These are phyloP conservation scores for Xylaria curta DNA, from an alignment of 495 filamentous ascomycete genomes.

Conservation along the genomic window DNA sequence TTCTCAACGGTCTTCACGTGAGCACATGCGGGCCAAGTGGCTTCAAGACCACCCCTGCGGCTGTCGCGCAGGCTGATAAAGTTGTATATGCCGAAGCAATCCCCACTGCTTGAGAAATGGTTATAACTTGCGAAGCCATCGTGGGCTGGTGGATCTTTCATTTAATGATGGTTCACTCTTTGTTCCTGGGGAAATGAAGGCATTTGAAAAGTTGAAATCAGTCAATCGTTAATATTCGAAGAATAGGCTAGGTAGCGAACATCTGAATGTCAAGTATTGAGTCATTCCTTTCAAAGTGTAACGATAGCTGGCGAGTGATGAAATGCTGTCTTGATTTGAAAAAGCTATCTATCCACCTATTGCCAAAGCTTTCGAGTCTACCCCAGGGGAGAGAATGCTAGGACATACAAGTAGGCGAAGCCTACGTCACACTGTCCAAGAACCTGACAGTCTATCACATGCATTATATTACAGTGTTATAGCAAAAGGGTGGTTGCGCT, in stretches of 20 bases:
- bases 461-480: no score
- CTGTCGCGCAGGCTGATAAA: constrained; percentile 10
- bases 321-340: no score
- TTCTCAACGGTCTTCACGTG: constrained; percentile 54
- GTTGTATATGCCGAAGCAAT: constrained; percentile 13
- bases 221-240: neutral
- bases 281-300: neutral
- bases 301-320: no score
- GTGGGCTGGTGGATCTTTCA: neutral
- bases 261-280: neutral
- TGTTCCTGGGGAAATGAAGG: neutral
- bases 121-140: neutral
- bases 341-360: no score
- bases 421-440: no score
- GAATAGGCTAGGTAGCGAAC: neutral
- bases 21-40: constrained; percentile 49
- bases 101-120: constrained; percentile 12
- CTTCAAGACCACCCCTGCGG: neutral
- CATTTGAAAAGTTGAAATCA: neutral
- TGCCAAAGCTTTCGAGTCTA: no score
- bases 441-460: no score
- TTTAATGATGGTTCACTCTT: neutral
- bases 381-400: no score
- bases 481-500: no score
- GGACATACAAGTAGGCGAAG: no score